Percentiles rank a stretch among this genome's conserved stretches.
Evolutionary conservation across 1,284 basidiomycete species (phyloP).

Genomic region (Pholiota adiposa): DNA sequence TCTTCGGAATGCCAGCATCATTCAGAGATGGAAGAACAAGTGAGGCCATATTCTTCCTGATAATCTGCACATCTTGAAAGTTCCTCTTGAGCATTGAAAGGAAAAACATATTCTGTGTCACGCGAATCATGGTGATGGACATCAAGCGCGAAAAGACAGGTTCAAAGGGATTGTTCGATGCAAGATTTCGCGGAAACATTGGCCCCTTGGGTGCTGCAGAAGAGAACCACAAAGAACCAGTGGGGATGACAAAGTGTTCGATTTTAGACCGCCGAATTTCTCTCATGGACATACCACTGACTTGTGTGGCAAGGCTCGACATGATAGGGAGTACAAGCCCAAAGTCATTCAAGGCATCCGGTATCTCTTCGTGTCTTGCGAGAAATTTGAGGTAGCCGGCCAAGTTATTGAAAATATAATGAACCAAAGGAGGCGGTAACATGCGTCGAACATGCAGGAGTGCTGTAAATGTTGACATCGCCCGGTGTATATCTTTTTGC

Average conservation of each 20-base stretch:
- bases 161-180: conserved; percentile 48
- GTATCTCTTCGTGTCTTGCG: conserved; percentile 48
- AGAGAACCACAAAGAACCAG: conserved; percentile 69
- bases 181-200: conserved; percentile 60
- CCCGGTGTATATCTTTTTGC: conserved; percentile 46
- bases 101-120: conserved; percentile 76
- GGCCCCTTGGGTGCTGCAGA: conserved; percentile 52
- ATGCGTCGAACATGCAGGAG: conserved; percentile 57
- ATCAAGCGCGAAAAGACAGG: conserved; percentile 53
- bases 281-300: conserved; percentile 73
- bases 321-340: conserved; percentile 61
- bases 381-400: conserved; percentile 70
- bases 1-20: conserved; percentile 32
- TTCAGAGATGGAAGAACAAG: conserved; percentile 60
- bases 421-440: conserved; percentile 69
- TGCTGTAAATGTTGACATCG: conserved; percentile 53
- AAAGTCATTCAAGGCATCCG: conserved; percentile 54
- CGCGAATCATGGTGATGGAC: conserved; percentile 65
- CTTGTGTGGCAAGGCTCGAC: conserved; percentile 61
- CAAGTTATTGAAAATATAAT: conserved; percentile 72
- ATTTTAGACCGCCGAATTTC: conserved; percentile 78
- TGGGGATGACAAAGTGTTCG: conserved; percentile 72
- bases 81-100: conserved; percentile 67
- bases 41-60: conserved; percentile 71
- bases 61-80: conserved; percentile 70